Conservation (phyloP, 2,329 filamentous ascomycete species). For the Diaporthe humulicola region DNA sequence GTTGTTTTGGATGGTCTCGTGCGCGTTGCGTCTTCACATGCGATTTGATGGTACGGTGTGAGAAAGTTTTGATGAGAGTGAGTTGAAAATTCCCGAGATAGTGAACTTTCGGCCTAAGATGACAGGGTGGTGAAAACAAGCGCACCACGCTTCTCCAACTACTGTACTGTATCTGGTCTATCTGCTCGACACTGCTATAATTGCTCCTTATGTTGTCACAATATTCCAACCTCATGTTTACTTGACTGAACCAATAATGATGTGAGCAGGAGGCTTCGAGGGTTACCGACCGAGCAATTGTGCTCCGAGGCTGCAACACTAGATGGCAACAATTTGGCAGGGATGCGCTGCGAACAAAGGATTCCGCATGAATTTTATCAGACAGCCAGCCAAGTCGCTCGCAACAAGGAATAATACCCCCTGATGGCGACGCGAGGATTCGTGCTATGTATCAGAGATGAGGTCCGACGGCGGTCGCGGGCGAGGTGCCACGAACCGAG, state of each 20-base stretch:
- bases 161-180: neutral
- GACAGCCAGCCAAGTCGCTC: neutral
- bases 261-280: neutral
- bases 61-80: constrained; percentile 36
- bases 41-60: constrained; percentile 23
- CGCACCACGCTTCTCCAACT: neutral
- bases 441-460: constrained; percentile 29
- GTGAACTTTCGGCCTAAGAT: constrained; percentile 2
- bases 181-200: neutral
- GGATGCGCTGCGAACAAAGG: neutral
- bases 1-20: neutral
- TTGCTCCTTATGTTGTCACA: neutral
- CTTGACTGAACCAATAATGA: neutral
- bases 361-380: neutral
- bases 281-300: neutral
- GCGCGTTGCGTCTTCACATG: constrained; percentile 36
- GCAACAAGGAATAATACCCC: constrained; percentile 8
- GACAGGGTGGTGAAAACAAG: constrained; percentile 21
- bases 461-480: constrained; percentile 23
- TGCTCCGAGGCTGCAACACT: neutral
- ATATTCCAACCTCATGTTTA: neutral
- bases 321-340: neutral
- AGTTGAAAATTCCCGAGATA: constrained; percentile 1
- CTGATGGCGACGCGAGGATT: constrained; percentile 13
- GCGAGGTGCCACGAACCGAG: constrained; percentile 31